phyloP scores from a whole-genome alignment of 495 filamentous ascomycete genomes.

The Aspergillus funiculosus region DNA sequence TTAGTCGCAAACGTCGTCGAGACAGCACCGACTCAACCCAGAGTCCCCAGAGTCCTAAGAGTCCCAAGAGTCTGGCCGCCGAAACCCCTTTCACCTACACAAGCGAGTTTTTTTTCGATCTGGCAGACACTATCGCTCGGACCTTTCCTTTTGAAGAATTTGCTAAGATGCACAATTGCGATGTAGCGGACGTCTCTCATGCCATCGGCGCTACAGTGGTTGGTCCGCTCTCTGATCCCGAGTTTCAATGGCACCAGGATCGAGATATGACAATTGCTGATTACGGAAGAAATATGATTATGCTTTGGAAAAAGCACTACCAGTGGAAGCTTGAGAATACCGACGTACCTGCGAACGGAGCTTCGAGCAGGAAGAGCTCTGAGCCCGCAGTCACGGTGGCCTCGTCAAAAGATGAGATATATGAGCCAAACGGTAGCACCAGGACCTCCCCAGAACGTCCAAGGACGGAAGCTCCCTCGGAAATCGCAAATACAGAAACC shows the following conservation, averaged over 20 bases:
- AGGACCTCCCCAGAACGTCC: no score
- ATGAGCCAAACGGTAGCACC: no score
- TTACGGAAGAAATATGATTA: constrained; percentile 15
- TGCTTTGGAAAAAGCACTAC: constrained; percentile 10
- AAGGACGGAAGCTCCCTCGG: no score
- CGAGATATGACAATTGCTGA: constrained; percentile 9
- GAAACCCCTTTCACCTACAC: constrained; percentile 4
- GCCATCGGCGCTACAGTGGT: constrained; percentile 19
- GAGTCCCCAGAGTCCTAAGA: no score
- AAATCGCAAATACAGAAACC: no score
- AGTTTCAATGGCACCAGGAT: constrained; percentile 1
- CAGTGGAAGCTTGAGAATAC: background rate
- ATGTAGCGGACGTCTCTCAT: constrained; percentile 7
- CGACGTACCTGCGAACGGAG: background rate
- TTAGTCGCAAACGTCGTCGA: no score
- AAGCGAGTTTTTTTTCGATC: constrained; percentile 18
- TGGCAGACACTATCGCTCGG: constrained; percentile 13
- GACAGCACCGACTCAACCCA: background rate
- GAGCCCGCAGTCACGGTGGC: background rate
- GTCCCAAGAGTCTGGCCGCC: no score
- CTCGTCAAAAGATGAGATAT: background rate
- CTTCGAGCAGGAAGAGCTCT: background rate
- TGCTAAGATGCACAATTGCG: constrained; percentile 17
- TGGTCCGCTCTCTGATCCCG: constrained; percentile 13
- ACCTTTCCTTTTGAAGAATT: constrained; percentile 21